These are phyloP conservation scores for Solanum arcanum DNA, from an alignment of 257 asterid species.

Conservation along the genomic window DNA sequence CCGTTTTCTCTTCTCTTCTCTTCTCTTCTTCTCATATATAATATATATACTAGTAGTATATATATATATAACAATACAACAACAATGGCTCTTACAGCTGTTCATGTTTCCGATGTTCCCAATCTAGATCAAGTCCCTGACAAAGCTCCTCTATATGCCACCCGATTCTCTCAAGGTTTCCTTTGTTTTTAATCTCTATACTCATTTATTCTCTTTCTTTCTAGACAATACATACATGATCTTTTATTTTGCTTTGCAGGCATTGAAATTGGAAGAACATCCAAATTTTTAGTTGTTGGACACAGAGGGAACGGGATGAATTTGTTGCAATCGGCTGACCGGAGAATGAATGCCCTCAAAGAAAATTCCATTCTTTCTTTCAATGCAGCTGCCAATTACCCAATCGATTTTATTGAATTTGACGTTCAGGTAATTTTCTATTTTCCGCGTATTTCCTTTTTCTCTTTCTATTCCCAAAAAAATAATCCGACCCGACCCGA, in stretches of 20 bases:
- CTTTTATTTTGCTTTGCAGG: constrained; percentile 7
- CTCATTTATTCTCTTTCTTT: background rate
- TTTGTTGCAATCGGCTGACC: constrained; percentile 67
- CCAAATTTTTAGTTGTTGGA: constrained; percentile 71
- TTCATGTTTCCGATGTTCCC: constrained; percentile 82
- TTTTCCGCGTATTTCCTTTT: background rate
- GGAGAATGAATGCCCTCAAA: constrained; percentile 63
- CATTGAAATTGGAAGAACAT: constrained; percentile 30
- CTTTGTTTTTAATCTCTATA: background rate
- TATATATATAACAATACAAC: background rate
- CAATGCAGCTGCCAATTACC: constrained; percentile 56
- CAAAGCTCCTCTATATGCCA: constrained; percentile 31
- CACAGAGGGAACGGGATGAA: constrained; percentile 98
- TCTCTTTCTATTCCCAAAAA: background rate
- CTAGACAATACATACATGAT: too few species aligned
- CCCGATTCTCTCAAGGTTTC: constrained; percentile 41
- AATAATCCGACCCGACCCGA: too few species aligned
- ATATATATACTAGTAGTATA: background rate
- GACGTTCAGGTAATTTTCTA: constrained; percentile 63
- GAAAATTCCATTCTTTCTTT: constrained; percentile 85
- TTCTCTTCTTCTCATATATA: too few species aligned
- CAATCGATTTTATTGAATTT: constrained; percentile 81
- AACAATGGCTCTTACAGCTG: constrained; percentile 83
- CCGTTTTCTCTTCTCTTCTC: background rate
- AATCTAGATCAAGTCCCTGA: constrained; percentile 67